Evolutionary conservation across 495 filamentous ascomycete species (phyloP), one percentile per base, ranked within the genome.

Genomic region (Aspergillus ostianus): DNA sequence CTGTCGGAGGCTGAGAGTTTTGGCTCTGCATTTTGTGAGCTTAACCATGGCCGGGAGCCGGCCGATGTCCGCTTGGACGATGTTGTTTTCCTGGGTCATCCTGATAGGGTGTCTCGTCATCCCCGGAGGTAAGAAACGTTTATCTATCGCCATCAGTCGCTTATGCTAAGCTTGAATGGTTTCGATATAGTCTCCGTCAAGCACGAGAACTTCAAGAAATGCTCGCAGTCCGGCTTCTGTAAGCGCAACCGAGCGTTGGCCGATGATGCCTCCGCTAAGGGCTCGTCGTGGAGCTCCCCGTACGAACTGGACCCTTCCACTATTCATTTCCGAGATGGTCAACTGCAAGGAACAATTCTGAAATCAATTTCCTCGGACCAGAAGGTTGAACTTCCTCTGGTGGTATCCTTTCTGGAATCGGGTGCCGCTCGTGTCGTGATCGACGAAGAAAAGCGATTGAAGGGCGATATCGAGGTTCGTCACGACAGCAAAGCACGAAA

Each of bases 151-250:
- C 17, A 48, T 23, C 6, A 2, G 36, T 17, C 36, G 36, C 9
- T 41, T 12, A 41, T 53, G 3, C 54, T 56, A 48, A 56, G 13
- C 2, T 29, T 32, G 12, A 3, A 9, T 53, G 20, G 26, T 23
- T 20, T 59, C n/a, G 8, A 36, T 20, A 23, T 69, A 94, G 92
- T 85, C 56, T 75, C 82, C 66, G 95, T 98, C 19, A 98, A 98
- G 75, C 89, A 96, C 64, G 88, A 95, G 64, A 91, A 93, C 65
- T 98, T 97, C 82, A 98, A 98, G 68, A 96, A 87, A 60, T 98
- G 94, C 77, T 76, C 84, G 44, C 94, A 98, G 72, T 92, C 93
- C 0, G 94, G 94, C 57, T 98, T 98, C 80, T 98, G 95, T 74
- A 91, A 90, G 69, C 91, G 94, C 57, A 97, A 97, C 73, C 87